A percentile compares a stretch with the other conserved stretches of the same genome.
Evolutionary conservation across 2,329 filamentous ascomycete species (phyloP).

Genomic region (Myriosclerotinia duriaeana): DNA sequence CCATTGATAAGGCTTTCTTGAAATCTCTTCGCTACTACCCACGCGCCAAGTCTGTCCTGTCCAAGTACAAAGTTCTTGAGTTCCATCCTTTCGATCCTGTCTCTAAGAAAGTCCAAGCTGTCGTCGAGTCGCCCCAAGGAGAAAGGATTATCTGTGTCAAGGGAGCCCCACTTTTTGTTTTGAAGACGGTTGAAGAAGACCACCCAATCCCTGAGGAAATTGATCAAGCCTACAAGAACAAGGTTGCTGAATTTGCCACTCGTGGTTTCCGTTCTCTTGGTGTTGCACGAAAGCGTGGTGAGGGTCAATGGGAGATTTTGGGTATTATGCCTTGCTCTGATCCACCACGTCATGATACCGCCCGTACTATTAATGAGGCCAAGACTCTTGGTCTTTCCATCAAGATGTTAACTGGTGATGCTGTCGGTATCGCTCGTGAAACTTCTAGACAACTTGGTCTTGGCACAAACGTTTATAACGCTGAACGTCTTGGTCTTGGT

Average conservation of each 20-base stretch:
- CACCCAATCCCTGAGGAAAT: constrained; percentile 74
- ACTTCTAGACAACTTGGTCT: constrained; percentile 89
- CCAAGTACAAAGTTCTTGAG: constrained; percentile 80
- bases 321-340: constrained; percentile 95
- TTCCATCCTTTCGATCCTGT: constrained; percentile 91
- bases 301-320: constrained; percentile 83
- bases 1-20: constrained; percentile 92
- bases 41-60: constrained; percentile 73
- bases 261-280: constrained; percentile 93
- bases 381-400: constrained; percentile 84
- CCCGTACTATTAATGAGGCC: constrained; percentile 85
- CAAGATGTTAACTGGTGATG: constrained; percentile 96
- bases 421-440: constrained; percentile 88
- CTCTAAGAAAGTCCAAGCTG: constrained; percentile 85
- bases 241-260: constrained; percentile 85
- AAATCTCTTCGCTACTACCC: constrained; percentile 83
- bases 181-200: constrained; percentile 85
- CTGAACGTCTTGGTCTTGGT: constrained; percentile 86
- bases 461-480: constrained; percentile 91
- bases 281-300: constrained; percentile 84
- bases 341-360: constrained; percentile 86
- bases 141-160: constrained; percentile 88
- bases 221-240: constrained; percentile 85
- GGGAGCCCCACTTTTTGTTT: constrained; percentile 82
- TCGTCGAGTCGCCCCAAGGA: constrained; percentile 80